Evolutionary conservation across 2,329 filamentous ascomycete species (phyloP).

Genomic region (Colletotrichum sp.): DNA sequence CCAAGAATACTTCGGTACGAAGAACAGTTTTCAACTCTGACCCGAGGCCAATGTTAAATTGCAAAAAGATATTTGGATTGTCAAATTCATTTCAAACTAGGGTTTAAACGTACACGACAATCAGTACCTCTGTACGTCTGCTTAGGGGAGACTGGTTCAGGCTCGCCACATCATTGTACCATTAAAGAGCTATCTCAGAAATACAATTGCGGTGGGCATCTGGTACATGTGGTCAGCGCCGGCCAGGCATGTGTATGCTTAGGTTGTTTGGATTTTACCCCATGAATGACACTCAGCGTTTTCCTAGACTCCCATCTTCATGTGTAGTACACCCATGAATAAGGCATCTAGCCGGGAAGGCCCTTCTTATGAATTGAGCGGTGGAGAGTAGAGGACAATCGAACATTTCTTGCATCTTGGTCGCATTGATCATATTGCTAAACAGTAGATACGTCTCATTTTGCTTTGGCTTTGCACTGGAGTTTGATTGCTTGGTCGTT

Average conservation of each 20-base stretch:
- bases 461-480: not conserved
- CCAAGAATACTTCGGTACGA: not conserved
- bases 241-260: not conserved
- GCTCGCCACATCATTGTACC: not conserved
- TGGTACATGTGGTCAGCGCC: not conserved
- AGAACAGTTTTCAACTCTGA: not conserved
- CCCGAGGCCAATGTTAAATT: accelerated
- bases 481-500: slow-evolving; percentile 22
- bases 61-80: not conserved
- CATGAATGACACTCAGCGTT: not conserved
- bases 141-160: not conserved
- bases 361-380: not conserved
- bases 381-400: not conserved
- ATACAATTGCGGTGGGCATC: not conserved
- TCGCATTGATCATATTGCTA: not conserved
- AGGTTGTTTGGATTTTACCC: too few species aligned
- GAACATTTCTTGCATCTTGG: not conserved
- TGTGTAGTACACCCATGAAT: not conserved
- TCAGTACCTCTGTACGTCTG: not conserved
- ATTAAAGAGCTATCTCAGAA: accelerated
- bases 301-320: not conserved
- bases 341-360: not conserved
- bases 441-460: not conserved
- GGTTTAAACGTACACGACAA: not conserved
- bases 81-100: not conserved